Evolutionary conservation across 331 rosid species (phyloP).

Genomic region (Dryas integrifolia): DNA sequence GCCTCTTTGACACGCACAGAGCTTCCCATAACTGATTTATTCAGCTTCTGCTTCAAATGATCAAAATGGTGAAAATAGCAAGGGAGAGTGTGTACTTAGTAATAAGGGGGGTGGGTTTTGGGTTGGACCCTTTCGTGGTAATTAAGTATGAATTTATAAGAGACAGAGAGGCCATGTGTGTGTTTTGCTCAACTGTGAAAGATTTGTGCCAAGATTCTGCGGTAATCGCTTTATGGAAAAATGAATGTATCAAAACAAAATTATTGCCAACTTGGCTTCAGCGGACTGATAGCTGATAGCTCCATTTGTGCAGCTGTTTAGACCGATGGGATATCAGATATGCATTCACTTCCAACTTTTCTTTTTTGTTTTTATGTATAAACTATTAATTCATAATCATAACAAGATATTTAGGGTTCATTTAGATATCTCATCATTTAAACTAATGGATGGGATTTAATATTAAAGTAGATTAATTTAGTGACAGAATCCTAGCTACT

Average conservation of each 20-base stretch:
- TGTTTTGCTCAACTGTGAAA: slow-evolving; percentile 50
- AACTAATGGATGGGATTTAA: neutral
- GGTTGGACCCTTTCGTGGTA: neutral
- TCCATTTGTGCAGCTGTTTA: too few species aligned
- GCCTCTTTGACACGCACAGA: slow-evolving; percentile 56
- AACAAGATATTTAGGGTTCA: neutral
- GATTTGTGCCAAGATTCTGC: slow-evolving; percentile 83
- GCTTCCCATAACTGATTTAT: slow-evolving; percentile 39
- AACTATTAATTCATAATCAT: too few species aligned
- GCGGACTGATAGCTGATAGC: slow-evolving; percentile 36
- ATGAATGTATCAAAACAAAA: slow-evolving; percentile 44
- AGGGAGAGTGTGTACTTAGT: neutral
- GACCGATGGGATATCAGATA: too few species aligned
- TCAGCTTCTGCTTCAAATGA: neutral
- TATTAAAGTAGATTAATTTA: neutral
- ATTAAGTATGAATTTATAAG: neutral
- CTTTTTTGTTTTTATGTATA: neutral
- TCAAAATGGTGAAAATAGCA: neutral
- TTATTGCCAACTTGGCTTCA: slow-evolving; percentile 37
- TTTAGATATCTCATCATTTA: neutral
- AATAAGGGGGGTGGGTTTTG: neutral
- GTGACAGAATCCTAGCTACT: neutral
- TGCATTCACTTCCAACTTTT: neutral
- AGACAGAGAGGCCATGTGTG: slow-evolving; percentile 28
- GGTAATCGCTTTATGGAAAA: slow-evolving; percentile 57